These are phyloP conservation scores for Colletotrichum shisoi DNA, from an alignment of 2,329 filamentous ascomycete genomes.

Conservation along the genomic window DNA sequence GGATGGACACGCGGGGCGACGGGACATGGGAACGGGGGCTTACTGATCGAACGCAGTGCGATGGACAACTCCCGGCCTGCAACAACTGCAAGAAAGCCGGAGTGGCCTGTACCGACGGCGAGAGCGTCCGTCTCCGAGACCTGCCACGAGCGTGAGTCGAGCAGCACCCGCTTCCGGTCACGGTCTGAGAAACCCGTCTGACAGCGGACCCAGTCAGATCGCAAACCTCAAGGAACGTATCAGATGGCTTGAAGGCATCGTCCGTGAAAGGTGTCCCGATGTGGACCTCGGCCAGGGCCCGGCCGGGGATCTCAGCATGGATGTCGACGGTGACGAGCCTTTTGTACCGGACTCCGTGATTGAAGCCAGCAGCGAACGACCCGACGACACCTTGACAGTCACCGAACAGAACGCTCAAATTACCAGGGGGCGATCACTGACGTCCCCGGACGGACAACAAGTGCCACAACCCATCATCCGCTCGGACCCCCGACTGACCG, in stretches of 20 bases:
- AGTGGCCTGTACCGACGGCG: constrained; percentile 54
- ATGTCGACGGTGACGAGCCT: constrained; percentile 22
- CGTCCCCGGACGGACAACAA: constrained; percentile 21
- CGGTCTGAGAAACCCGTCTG: not conserved
- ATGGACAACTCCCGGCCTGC: constrained; percentile 54
- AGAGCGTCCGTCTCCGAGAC: constrained; percentile 51
- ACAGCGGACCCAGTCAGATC: constrained; percentile 36
- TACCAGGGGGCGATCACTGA: not conserved
- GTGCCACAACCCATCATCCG: constrained; percentile 35
- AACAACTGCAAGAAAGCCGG: constrained; percentile 55
- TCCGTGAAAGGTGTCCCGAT: constrained; percentile 53
- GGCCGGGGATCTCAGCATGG: constrained; percentile 9
- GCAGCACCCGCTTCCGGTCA: no score
- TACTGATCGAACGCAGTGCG: constrained; percentile 50
- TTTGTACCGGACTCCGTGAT: constrained; percentile 32
- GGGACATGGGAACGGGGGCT: not conserved
- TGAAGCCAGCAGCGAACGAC: constrained; percentile 28
- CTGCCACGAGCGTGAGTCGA: constrained; percentile 52
- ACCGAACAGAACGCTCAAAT: constrained; percentile 1
- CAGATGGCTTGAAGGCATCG: constrained; percentile 56
- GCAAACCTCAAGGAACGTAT: constrained; percentile 53
- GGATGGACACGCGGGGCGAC: not conserved
- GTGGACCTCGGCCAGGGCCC: constrained; percentile 49
- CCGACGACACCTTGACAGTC: constrained; percentile 33
- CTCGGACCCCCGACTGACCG: constrained; percentile 29